These are phyloP conservation scores for Aspergillus hancockii DNA, from an alignment of 495 filamentous ascomycete genomes.

Conservation along the genomic window DNA sequence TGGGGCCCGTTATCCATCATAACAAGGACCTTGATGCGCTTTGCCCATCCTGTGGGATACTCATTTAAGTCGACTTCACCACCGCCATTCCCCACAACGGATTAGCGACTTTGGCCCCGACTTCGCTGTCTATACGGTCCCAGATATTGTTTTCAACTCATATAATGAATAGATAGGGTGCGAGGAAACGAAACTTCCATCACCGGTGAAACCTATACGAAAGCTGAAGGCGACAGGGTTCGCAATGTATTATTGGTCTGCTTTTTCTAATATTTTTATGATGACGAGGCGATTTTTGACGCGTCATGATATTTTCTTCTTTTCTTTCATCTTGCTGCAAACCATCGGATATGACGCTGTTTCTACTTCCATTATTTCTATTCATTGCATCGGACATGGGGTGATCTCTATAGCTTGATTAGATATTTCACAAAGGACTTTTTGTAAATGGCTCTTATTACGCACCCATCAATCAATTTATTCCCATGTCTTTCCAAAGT, in stretches of 20 bases:
- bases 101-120: neutral
- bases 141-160: neutral
- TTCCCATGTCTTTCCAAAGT: neutral
- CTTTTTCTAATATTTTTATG: neutral
- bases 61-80: constrained; percentile 6
- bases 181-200: neutral
- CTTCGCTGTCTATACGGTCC: neutral
- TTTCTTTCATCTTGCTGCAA: constrained; percentile 3
- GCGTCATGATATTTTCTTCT: constrained; percentile 17
- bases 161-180: constrained; percentile 1
- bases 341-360: neutral
- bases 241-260: neutral
- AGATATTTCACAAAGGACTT: constrained; percentile 7
- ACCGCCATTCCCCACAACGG: neutral
- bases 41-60: neutral
- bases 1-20: constrained; percentile 3
- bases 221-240: neutral
- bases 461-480: neutral
- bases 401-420: constrained; percentile 8
- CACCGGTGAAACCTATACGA: constrained; percentile 2
- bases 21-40: neutral
- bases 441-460: constrained; percentile 6
- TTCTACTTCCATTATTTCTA: neutral
- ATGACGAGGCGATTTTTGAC: constrained; percentile 12
- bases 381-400: constrained; percentile 11